phyloP scores from a whole-genome alignment of 371 early-diverging fungal genomes.

The Basidiobolus heterosporus region DNA sequence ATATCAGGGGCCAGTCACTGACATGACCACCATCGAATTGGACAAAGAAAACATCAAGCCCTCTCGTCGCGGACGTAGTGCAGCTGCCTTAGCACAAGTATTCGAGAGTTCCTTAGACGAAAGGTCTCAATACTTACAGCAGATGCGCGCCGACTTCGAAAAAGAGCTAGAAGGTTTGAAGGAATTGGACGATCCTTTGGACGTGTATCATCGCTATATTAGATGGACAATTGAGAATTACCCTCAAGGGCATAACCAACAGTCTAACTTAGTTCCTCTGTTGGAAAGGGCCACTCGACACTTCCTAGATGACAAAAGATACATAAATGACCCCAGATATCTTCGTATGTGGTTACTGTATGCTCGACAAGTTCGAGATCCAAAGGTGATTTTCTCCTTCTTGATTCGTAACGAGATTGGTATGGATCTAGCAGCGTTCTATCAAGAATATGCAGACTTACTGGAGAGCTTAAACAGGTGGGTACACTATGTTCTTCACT shows the following conservation, averaged over 20 bases:
- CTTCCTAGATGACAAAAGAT: constrained; percentile 41
- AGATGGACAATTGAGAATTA: constrained; percentile 49
- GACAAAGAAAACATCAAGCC: constrained; percentile 76
- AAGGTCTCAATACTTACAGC: constrained; percentile 17
- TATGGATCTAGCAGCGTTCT: constrained; percentile 35
- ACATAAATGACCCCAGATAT: constrained; percentile 62
- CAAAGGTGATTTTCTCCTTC: constrained; percentile 48
- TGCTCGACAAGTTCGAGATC: constrained; percentile 27
- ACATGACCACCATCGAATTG: constrained; percentile 21
- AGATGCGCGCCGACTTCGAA: constrained; percentile 20
- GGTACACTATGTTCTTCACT: neutral
- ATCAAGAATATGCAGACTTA: constrained; percentile 57
- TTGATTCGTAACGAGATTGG: constrained; percentile 58
- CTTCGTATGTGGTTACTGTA: constrained; percentile 56
- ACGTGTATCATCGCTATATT: constrained; percentile 51
- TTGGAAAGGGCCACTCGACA: constrained; percentile 36
- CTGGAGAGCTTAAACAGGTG: constrained; percentile 32
- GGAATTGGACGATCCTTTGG: constrained; percentile 56
- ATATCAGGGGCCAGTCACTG: neutral
- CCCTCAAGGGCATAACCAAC: constrained; percentile 39
- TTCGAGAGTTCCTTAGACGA: constrained; percentile 13
- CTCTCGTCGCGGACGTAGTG: constrained; percentile 43
- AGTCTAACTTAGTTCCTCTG: constrained; percentile 27
- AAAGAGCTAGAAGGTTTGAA: constrained; percentile 25
- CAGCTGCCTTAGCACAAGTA: constrained; percentile 23